Percentiles rank a stretch among this genome's conserved stretches.
Evolutionary conservation across 495 filamentous ascomycete species (phyloP).

Genomic region (Lichenothelia convexa): DNA sequence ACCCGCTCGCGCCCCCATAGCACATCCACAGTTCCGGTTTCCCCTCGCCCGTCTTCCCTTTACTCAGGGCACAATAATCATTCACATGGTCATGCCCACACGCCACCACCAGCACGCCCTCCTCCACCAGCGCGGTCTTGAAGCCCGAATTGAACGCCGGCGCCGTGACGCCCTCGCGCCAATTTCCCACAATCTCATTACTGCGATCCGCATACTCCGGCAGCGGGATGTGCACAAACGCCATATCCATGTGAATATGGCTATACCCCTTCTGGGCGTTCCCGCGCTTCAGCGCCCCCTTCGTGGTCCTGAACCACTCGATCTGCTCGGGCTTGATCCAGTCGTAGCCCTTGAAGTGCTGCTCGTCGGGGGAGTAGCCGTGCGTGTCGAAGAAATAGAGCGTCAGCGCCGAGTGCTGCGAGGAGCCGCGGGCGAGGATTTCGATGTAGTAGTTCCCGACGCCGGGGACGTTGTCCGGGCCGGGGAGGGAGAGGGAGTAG

Average conservation of each 20-base stretch:
- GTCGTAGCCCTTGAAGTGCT: slow-evolving; percentile 72
- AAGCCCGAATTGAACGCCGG: slow-evolving; percentile 79
- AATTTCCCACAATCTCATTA: slow-evolving; percentile 39
- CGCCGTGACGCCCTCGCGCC: slow-evolving; percentile 64
- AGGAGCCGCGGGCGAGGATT: slow-evolving; percentile 59
- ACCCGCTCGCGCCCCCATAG: slow-evolving; percentile 74
- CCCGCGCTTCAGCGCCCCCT: slow-evolving; percentile 43
- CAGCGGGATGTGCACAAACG: slow-evolving; percentile 93
- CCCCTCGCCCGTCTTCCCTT: slow-evolving; percentile 13
- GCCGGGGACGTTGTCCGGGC: slow-evolving; percentile 67
- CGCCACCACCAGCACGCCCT: slow-evolving; percentile 69
- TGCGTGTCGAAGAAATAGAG: slow-evolving; percentile 91
- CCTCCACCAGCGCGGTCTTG: slow-evolving; percentile 64
- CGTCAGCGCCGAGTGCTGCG: slow-evolving; percentile 73
- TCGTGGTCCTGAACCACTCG: slow-evolving; percentile 73
- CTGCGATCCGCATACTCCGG: slow-evolving; percentile 57
- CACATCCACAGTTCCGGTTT: slow-evolving; percentile 89
- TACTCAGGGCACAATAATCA: slow-evolving; percentile 73
- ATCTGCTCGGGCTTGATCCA: slow-evolving; percentile 92
- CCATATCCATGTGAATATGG: slow-evolving; percentile 85
- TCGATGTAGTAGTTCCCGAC: slow-evolving; percentile 93
- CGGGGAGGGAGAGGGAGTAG: slow-evolving; percentile 64
- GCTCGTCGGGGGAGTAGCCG: slow-evolving; percentile 78
- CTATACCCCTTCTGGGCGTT: slow-evolving; percentile 53
- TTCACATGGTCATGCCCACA: slow-evolving; percentile 96